Evolutionary conservation across 2,329 filamentous ascomycete species (phyloP).

Genomic region (Monosporascus sp.): DNA sequence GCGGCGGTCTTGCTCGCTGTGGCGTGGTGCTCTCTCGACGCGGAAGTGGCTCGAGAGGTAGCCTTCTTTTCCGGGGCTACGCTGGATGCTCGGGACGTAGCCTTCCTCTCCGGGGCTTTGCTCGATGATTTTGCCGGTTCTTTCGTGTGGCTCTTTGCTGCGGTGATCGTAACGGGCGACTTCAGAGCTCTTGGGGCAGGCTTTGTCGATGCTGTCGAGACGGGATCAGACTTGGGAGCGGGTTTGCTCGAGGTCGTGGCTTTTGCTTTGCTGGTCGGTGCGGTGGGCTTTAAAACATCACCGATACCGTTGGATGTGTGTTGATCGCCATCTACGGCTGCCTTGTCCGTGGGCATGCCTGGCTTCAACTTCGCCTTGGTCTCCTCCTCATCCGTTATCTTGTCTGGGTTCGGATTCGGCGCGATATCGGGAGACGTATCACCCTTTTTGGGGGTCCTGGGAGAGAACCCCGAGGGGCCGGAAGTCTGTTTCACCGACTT

Average conservation of each 20-base stretch:
- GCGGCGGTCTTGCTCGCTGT: conserved; percentile 26
- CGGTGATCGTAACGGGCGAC: conserved; percentile 33
- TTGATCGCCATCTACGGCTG: conserved; percentile 12
- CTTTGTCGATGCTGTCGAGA: conserved; percentile 6
- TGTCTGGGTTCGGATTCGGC: conserved; percentile 36
- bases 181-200: conserved; percentile 24
- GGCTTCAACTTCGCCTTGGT: conserved; percentile 26
- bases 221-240: conserved; percentile 4
- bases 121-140: conserved; percentile 19
- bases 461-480: conserved; percentile 13
- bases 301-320: conserved; percentile 11
- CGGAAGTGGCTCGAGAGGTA: conserved; percentile 20
- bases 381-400: conserved; percentile 35
- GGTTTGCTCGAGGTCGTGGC: conserved; percentile 27
- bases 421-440: conserved; percentile 18
- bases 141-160: conserved; percentile 32
- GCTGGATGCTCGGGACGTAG: conserved; percentile 15
- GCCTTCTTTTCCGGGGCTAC: conserved; percentile 34
- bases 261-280: conserved; percentile 17
- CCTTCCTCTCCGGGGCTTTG: conserved; percentile 33
- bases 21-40: conserved; percentile 32
- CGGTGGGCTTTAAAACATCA: conserved; percentile 13
- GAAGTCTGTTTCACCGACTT: conserved; percentile 26
- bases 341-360: conserved; percentile 26
- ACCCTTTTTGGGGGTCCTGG: conserved; percentile 14